Percentiles rank a stretch among this genome's conserved stretches.
These are phyloP conservation scores for Aspergillus nidulans DNA, from an alignment of 495 filamentous ascomycete species.

Conservation along the genomic window DNA sequence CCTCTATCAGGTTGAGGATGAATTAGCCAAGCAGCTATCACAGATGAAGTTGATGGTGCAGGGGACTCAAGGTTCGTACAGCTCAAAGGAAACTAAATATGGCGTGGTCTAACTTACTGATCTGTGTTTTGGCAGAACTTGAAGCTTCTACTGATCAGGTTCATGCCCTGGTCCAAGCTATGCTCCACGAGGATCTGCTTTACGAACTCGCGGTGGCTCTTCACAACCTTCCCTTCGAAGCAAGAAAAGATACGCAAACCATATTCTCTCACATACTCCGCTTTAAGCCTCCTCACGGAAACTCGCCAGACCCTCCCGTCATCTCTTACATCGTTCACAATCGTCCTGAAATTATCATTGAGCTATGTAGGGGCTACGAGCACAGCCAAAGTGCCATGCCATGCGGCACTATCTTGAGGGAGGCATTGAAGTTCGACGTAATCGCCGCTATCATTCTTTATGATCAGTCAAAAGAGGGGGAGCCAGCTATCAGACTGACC, in stretches of 20 bases:
- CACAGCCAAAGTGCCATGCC: conserved; percentile 88
- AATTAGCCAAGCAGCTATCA: conserved; percentile 67
- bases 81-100: background rate
- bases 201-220: conserved; percentile 75
- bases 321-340: conserved; percentile 80
- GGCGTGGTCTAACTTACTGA: conserved; percentile 1
- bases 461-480: conserved; percentile 70
- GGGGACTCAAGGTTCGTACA: conserved; percentile 66
- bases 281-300: conserved; percentile 58
- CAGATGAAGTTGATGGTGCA: conserved; percentile 83
- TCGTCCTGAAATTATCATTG: conserved; percentile 80
- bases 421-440: conserved; percentile 86
- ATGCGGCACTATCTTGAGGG: conserved; percentile 84
- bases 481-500: conserved; percentile 48
- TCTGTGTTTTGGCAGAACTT: conserved; percentile 52
- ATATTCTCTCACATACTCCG: conserved; percentile 87
- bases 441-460: conserved; percentile 87
- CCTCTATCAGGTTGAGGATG: conserved; percentile 58
- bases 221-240: conserved; percentile 85
- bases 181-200: conserved; percentile 85
- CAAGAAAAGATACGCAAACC: conserved; percentile 82
- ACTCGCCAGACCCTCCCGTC: conserved; percentile 65
- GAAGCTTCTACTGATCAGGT: conserved; percentile 85
- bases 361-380: conserved; percentile 85
- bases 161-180: conserved; percentile 67